Evolutionary conservation across 228 moss, liverwort and hornwort genomes (phyloP), one percentile per base, ranked within the genome.

Genomic region (Sphagnum fallax): DNA sequence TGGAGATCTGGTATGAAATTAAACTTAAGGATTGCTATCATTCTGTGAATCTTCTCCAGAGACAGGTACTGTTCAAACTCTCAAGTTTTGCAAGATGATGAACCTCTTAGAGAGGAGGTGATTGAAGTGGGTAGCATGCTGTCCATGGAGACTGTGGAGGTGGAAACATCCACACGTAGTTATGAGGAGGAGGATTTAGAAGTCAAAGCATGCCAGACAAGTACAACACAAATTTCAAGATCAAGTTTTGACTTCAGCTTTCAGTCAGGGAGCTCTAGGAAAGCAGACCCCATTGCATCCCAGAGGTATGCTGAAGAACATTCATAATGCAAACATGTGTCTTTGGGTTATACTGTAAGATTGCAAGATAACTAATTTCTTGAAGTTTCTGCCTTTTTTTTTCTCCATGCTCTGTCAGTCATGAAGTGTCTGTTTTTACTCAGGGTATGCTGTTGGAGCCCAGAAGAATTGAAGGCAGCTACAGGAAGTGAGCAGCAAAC

Each of bases 381-480:
- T 32, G 32, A 32, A 32, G 32, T 32, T 32, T 32, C 32, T 32
- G 32, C 2, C 32, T 32, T 3, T 32, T 32, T 32, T 32, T 2
- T 32, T 3, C 32, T 32, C 32, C 32, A 32, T 32, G 32, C 32
- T 32, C 32, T 32, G 32, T 32, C 32, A 32, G 32, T 32, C 32
- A 32, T 32, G 32, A 55, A 55, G 4, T 8, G 55, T 55, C 1
- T 8, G 9, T 12, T 52, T 72, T 47, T 60, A 18, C 63, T 60
- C 71, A 93, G 79, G 74, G 50, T 70, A 67, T 78, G 77, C 62
- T 53, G 71, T 74, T 98, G 97, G 97, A 80, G 82, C 65, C 71
- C 72, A 16, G 81, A 71, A 62, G 97, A 93, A 76, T 74, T 98
- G 71, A 73, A 76, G 73, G 82, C 90, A 52, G 97, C 97, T 70